Percentiles rank a stretch among this genome's conserved stretches.
Conservation (phyloP, 1,284 basidiomycete species). For the Coniferiporia weirii region DNA sequence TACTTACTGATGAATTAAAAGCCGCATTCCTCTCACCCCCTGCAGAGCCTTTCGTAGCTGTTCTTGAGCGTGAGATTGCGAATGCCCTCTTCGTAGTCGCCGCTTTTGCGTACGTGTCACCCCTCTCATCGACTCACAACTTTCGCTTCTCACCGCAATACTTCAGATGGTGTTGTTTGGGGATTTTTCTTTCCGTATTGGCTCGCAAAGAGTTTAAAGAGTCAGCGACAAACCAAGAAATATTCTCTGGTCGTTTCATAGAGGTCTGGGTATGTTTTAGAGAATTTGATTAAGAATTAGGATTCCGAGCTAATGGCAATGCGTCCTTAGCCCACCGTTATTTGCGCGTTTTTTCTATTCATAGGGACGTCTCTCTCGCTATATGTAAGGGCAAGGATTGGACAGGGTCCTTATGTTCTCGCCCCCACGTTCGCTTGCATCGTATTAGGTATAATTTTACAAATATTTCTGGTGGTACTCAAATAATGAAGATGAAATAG, state of each 20-base stretch:
- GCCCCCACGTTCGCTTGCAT: conserved; percentile 56
- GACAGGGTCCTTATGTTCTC: conserved; percentile 62
- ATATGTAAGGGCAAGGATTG: conserved; percentile 59
- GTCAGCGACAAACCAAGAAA: conserved; percentile 32
- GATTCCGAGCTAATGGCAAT: conserved; percentile 18
- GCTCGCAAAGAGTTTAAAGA: conserved; percentile 45
- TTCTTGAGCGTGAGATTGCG: conserved; percentile 57
- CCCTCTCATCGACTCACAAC: neutral
- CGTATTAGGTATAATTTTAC: conserved; percentile 37
- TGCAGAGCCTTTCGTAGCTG: conserved; percentile 58
- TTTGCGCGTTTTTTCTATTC: conserved; percentile 63
- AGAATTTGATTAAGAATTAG: neutral
- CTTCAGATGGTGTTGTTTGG: conserved; percentile 61
- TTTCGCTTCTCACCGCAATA: conserved; percentile 8
- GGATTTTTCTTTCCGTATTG: conserved; percentile 57
- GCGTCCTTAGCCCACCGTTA: conserved; percentile 45
- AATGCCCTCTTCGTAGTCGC: conserved; percentile 28
- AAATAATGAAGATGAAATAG: conserved; percentile 27
- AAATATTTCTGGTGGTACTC: neutral
- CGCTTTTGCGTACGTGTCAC: conserved; percentile 58
- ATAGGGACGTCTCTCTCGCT: conserved; percentile 55
- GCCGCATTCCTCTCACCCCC: conserved; percentile 67
- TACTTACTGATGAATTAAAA: conserved; percentile 22
- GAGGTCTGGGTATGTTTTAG: conserved; percentile 47
- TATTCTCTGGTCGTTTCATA: conserved; percentile 49